These are phyloP conservation scores for Medicago arabica DNA, from an alignment of 306 rosid genomes.

Conservation along the genomic window DNA sequence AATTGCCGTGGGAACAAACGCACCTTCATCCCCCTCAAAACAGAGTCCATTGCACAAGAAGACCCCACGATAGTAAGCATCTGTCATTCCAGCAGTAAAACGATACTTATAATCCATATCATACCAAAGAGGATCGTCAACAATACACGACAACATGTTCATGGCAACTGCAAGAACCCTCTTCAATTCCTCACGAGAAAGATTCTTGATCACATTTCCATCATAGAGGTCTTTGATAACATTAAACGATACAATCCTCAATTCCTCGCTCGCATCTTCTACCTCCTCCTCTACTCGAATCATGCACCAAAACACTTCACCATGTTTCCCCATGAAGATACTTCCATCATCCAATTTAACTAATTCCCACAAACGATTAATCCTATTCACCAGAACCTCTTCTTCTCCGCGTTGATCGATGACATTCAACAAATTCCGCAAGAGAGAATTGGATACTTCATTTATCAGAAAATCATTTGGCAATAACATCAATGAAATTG, in stretches of 20 bases:
- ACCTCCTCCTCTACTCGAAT: conserved; percentile 10
- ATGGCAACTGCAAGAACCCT: neutral
- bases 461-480: neutral
- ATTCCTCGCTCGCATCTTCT: neutral
- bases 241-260: neutral
- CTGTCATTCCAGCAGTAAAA: neutral
- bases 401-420: neutral
- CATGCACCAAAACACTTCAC: conserved; percentile 15
- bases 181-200: neutral
- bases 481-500: neutral
- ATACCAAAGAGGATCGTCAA: conserved; percentile 33
- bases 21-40: neutral
- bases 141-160: conserved; percentile 9
- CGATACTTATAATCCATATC: neutral
- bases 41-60: conserved; percentile 17
- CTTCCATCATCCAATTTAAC: neutral
- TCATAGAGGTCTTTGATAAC: conserved; percentile 26
- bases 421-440: neutral
- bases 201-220: neutral
- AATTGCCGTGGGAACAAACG: neutral
- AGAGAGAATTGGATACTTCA: neutral
- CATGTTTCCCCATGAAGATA: neutral
- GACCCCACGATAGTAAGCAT: neutral
- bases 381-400: neutral
- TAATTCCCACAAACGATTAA: neutral